Evolutionary conservation across 2,329 filamentous ascomycete species (phyloP), one percentile per base, ranked within the genome.

Genomic region (Venturia effusa): DNA sequence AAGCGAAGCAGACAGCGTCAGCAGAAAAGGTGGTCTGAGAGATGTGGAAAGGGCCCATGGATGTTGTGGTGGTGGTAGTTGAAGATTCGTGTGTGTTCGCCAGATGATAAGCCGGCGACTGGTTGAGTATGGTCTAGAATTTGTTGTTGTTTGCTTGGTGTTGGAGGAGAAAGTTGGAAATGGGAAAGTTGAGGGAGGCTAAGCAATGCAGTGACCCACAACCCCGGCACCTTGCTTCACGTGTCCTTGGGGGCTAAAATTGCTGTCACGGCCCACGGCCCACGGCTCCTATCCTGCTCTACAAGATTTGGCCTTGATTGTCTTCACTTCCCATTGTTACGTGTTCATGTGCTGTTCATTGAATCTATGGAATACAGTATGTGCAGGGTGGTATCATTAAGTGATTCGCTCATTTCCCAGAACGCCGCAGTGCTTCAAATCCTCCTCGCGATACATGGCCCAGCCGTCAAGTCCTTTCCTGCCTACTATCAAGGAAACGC

Each of bases 21-120:
- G 37, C 34, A 60, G 59, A 60, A 60, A 32, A 60, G 27, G 59
- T 40, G 24, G 40, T 60, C 37, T 40, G 13, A n/a, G 59, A 60
- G n/a, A 19, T 41, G 59, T 22, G 27, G 37, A 60, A 41, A 60
- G 34, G 40, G 59, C 59, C 59, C 59, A 60, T 60, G 40, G 59
- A 41, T 60, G 59, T 37, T 41, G 27, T 41, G 19, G 5, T 41
- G 19, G 5, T 60, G 34, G 51, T 57, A 40, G 27, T 60, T 60
- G 22, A 43, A 60, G 13, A 17, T 40, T 40, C 34, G 59, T 43
- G 15, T 40, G 22, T 40, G 24, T 6, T 60, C 59, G 59, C 59
- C 40, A 60, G 59, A 22, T 40, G 10, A 37, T 27, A 15, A 51
- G 40, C 59, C 59, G 40, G 59, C 59, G 59, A 60, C n/a, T n/a